Percentiles rank a stretch among this genome's conserved stretches.
phyloP scores from a whole-genome alignment of 106 monocot species.

The Platanthera zijinensis region DNA sequence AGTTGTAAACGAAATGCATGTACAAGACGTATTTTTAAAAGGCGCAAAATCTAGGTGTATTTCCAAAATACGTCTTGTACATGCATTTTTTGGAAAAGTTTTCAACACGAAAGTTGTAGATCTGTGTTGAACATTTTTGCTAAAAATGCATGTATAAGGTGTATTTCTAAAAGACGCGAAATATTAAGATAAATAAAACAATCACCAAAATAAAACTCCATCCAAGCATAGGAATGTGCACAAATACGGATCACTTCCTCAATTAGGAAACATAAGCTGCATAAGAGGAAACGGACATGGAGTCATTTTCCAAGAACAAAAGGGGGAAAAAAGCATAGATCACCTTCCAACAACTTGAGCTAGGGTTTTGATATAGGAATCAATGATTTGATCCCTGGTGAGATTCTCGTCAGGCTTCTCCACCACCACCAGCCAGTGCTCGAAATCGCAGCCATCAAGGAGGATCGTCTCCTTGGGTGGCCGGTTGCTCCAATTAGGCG shows the following conservation, averaged over 20 bases:
- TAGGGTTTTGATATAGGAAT: conserved; percentile 77
- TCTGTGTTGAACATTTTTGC: too few relatives aligned
- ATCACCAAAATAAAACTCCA: neutral
- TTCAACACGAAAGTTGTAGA: too few relatives aligned
- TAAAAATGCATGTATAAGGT: too few relatives aligned
- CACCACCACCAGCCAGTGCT: conserved; percentile 92
- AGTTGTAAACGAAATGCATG: too few relatives aligned
- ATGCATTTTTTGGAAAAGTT: too few relatives aligned
- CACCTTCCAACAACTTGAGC: conserved; percentile 79
- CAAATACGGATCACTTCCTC: neutral
- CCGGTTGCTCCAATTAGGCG: conserved; percentile 88
- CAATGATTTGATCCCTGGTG: conserved; percentile 79
- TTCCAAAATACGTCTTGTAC: too few relatives aligned
- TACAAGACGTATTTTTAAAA: too few relatives aligned
- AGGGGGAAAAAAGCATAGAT: neutral
- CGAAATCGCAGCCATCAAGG: conserved; percentile 93
- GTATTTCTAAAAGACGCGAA: too few relatives aligned
- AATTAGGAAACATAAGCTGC: neutral
- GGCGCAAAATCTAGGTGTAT: too few relatives aligned
- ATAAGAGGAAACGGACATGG: neutral
- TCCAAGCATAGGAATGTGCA: neutral
- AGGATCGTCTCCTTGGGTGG: conserved; percentile 96
- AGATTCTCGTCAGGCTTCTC: conserved; percentile 61
- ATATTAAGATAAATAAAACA: too few relatives aligned
- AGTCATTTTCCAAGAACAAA: neutral